Base-by-base conservation (phyloP, 768 basidiomycete genomes). In the Lactarius trivialis region DNA sequence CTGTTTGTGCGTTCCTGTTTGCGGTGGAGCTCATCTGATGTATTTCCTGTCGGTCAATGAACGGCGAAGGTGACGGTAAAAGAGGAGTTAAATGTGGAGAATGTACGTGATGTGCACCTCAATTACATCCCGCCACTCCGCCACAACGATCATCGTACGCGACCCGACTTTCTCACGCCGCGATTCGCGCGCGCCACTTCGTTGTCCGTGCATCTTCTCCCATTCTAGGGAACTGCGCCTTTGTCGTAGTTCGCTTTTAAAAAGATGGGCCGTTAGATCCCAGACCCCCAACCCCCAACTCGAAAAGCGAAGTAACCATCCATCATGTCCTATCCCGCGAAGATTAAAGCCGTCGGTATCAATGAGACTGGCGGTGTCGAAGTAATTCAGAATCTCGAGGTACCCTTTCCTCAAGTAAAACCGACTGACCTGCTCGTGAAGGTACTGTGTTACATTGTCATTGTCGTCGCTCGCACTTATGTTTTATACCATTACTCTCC, bases 281-380 rank as follows among this genome's bases (percentile, higher is more conserved):
- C 33, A 34, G 11, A 34, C 1, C 12, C 36, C 12, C 3, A 36
- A 39, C 15, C 1, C 37, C 6, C 17, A 34, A 51, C 17, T 41
- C 12, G 12, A 33, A 6, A 17, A 21, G 37, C 21, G 37, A 33
- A 19, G 41, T 37, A 48, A 9, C 34, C 66, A 21, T 7, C 45
- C 26, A 48, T 45, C 14, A 85, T 85, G 82, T 73, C 83, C 1
- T 75, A 81, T 56, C 89, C 88, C 1, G 68, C 77, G 36, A 86
- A 78, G 9, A 80, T 88, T 70, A 80, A 88, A 49, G 91, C 89
- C 3, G 83, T 92, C 63, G 83, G 85, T 60, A 87, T 94, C 71
- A 72, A 82, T 14, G 80, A 84, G 79, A 82, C 78, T 7, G 96
- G 95, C 7, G 90, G 85, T 5, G 72, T 86, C 32, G 92, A 95